These are phyloP conservation scores for Cladophialophora carrionii DNA, from an alignment of 2,329 filamentous ascomycete genomes.

Conservation along the genomic window DNA sequence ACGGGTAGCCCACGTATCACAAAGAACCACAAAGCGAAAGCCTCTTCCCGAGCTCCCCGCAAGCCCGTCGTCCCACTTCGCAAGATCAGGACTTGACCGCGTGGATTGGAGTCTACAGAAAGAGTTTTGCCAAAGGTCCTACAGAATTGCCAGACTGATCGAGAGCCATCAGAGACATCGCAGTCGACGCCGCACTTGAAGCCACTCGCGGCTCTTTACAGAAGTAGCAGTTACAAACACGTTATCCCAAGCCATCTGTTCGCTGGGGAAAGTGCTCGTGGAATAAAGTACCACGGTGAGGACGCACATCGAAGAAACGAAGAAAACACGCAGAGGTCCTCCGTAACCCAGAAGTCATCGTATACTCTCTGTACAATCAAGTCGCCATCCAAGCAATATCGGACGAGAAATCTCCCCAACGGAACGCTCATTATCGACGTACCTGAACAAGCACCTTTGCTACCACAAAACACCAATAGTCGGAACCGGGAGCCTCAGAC, in stretches of 20 bases:
- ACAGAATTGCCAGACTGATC: constrained; percentile 1
- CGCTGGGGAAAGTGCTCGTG: not conserved
- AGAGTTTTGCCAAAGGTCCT: constrained; percentile 2
- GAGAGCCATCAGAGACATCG: constrained; percentile 6
- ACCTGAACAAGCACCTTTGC: not conserved
- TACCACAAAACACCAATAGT: not conserved
- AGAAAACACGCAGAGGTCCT: not conserved
- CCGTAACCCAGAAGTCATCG: constrained; percentile 1
- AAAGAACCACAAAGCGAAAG: not conserved
- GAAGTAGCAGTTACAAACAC: constrained; percentile 4
- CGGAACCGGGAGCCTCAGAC: not conserved
- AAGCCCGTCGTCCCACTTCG: constrained; percentile 7
- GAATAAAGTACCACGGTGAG: not conserved
- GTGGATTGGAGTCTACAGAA: constrained; percentile 28
- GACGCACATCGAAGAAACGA: not conserved
- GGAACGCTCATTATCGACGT: constrained; percentile 23
- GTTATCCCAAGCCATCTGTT: not conserved
- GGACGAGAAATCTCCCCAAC: constrained; percentile 15
- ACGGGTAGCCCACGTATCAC: not conserved
- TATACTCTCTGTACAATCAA: not conserved
- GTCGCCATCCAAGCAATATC: not conserved
- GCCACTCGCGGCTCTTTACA: not conserved
- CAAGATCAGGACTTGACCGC: constrained; percentile 3
- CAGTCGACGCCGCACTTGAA: not conserved
- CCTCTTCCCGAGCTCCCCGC: constrained; percentile 26